A percentile compares a stretch with the other conserved stretches of the same genome.
These are phyloP conservation scores for Deuterostichococcus epilithicus DNA, from an alignment of 139 green algal species.

Conservation along the genomic window DNA sequence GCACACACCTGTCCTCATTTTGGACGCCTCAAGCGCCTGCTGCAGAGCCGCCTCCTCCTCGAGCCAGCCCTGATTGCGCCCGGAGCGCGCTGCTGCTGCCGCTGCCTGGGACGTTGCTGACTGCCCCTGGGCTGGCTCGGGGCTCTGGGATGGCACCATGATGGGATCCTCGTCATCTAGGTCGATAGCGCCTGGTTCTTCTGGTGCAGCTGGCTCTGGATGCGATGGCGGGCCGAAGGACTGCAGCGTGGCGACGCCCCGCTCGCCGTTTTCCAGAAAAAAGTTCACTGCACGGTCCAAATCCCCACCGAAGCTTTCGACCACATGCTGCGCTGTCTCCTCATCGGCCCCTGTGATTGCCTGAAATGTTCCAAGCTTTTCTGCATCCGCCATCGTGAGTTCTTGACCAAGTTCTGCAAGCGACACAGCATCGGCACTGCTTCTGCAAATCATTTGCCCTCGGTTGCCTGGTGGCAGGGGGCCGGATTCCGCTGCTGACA, in stretches of 20 bases:
- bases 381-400: not conserved
- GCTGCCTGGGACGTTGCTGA: too few relatives aligned
- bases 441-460: not conserved
- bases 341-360: constrained; percentile 27
- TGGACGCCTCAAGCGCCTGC: not conserved
- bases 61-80: not conserved
- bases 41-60: not conserved
- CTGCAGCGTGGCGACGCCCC: not conserved
- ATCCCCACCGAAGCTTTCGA: constrained; percentile 39
- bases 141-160: not conserved
- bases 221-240: not conserved
- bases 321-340: constrained; percentile 31
- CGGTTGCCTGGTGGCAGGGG: too few relatives aligned
- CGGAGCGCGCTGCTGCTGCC: not conserved
- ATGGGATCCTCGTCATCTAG: not conserved
- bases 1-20: not conserved
- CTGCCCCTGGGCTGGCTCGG: constrained; percentile 22
- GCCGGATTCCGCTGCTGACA: too few relatives aligned
- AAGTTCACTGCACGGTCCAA: constrained; percentile 30
- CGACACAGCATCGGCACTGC: not conserved
- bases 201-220: not conserved
- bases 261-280: constrained; percentile 28
- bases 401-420: not conserved
- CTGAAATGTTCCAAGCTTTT: constrained; percentile 25
- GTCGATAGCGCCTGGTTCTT: constrained; percentile 16